phyloP scores from a whole-genome alignment of 768 basidiomycete species.

The Auricularia auricula-judae region DNA sequence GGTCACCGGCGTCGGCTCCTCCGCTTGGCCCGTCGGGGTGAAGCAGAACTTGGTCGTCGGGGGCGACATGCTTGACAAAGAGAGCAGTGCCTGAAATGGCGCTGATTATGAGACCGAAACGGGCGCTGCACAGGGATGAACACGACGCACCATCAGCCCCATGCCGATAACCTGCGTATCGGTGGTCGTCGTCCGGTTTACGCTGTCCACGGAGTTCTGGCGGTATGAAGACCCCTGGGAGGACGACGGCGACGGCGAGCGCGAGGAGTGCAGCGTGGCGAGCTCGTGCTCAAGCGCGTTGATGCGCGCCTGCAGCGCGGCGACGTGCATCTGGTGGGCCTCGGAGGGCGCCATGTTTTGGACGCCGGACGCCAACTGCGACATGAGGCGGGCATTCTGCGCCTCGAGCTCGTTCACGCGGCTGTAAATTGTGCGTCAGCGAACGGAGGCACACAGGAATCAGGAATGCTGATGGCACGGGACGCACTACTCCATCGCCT shows the following conservation, averaged over 20 bases:
- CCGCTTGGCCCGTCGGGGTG: not conserved
- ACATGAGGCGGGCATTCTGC: slow-evolving; percentile 66
- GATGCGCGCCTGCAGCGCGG: not conserved
- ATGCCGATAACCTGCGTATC: not conserved
- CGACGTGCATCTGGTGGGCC: slow-evolving; percentile 1
- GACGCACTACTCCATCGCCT: slow-evolving; percentile 80
- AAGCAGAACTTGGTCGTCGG: not conserved
- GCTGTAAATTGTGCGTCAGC: slow-evolving; percentile 28
- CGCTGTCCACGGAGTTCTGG: not conserved
- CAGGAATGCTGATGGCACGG: slow-evolving; percentile 3
- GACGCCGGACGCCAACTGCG: slow-evolving; percentile 8
- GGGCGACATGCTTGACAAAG: not conserved
- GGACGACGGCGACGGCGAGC: not conserved
- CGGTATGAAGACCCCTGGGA: not conserved
- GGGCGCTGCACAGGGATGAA: not conserved
- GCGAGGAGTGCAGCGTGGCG: not conserved
- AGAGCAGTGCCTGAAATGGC: not conserved
- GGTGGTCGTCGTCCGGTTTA: not conserved
- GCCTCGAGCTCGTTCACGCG: slow-evolving; percentile 77
- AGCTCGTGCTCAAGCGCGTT: slow-evolving; percentile 5
- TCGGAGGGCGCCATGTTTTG: slow-evolving; percentile 1
- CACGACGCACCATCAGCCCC: not conserved
- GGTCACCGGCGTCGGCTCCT: not conserved
- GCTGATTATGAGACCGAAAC: not conserved
- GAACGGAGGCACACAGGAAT: not conserved